Evolutionary conservation across 306 rosid species (phyloP), one percentile per base, ranked within the genome.

Genomic region (Albizia julibrissin): DNA sequence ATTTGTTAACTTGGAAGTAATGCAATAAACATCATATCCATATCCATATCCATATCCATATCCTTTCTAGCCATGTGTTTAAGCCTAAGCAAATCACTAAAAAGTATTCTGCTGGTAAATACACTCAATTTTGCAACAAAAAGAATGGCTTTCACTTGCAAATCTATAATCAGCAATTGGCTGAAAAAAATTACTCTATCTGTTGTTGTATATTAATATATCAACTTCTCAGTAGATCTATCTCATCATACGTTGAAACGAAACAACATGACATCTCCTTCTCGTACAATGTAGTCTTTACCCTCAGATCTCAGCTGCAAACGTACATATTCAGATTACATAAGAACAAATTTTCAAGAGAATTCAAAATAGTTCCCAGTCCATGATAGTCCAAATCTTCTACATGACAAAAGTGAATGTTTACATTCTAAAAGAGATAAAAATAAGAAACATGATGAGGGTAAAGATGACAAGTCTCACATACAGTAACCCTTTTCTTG

Each of bases 231-330:
- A 26, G 19, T 72, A 46, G 84, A 46, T 58, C 82, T 37, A 37
- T 6, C 84, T 69, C 66, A 66, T 88, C 84, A 95, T 39, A 95
- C 98, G 47, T 95, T 95, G 90, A 95, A 95, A 37, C 99, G 97
- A 75, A 93, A 93, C 86, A 95, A 83, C 99, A 95, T 93, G 69
- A 95, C 96, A 86, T 95, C 99, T 83, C 96, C 98, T 90, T 93
- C 99, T 84, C 79, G 93, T 58, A 95, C 99, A 85, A 89, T 67
- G 82, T 95, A 95, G 21, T 92, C 99, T 89, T 95, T 95, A 74
- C 97, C 99, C 92, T 95, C 96, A 44, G 97, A 91, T 89, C 97
- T 87, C 90, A 93, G 87, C 99, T 95, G 94, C 91, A 90, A 81
- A 86, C 81, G 77, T 37, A 22, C 22, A 56, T 56, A 46, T 33